phyloP scores from a whole-genome alignment of 345 rosid species.

The Eucalyptus urophylla region DNA sequence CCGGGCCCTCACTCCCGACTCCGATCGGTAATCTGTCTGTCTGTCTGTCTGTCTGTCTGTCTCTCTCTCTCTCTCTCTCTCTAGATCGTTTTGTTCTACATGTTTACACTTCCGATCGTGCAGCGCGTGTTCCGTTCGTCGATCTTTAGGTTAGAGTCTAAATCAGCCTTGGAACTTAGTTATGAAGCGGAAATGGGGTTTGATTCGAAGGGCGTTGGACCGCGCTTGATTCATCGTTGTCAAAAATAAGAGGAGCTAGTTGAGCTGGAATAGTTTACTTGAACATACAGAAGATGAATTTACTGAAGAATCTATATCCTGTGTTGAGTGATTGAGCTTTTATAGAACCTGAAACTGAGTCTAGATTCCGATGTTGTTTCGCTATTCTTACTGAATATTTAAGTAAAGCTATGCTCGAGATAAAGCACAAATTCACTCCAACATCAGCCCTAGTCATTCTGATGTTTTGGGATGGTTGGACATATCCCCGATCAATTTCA shows the following conservation, averaged over 20 bases:
- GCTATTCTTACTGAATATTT: background rate
- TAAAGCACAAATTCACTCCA: background rate
- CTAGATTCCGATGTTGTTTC: background rate
- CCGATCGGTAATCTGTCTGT: constrained; percentile 45
- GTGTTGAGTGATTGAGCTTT: background rate
- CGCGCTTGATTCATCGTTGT: background rate
- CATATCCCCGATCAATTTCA: background rate
- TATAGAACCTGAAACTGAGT: background rate
- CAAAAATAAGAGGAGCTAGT: background rate
- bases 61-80: too few relatives aligned
- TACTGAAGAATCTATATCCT: background rate
- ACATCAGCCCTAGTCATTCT: background rate
- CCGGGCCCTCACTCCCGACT: constrained; percentile 47
- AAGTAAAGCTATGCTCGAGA: background rate
- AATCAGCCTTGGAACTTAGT: background rate
- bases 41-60: background rate
- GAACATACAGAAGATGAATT: background rate
- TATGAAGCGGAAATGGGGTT: background rate
- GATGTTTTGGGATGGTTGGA: background rate
- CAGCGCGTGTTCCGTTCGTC: background rate
- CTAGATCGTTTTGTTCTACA: background rate
- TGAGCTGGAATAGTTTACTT: background rate
- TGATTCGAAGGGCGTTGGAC: background rate
- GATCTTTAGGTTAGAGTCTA: background rate
- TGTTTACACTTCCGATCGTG: background rate